Evolutionary conservation across 306 rosid genomes (phyloP), one percentile per base, ranked within the genome.

Genomic region (Dryas drummondii): DNA sequence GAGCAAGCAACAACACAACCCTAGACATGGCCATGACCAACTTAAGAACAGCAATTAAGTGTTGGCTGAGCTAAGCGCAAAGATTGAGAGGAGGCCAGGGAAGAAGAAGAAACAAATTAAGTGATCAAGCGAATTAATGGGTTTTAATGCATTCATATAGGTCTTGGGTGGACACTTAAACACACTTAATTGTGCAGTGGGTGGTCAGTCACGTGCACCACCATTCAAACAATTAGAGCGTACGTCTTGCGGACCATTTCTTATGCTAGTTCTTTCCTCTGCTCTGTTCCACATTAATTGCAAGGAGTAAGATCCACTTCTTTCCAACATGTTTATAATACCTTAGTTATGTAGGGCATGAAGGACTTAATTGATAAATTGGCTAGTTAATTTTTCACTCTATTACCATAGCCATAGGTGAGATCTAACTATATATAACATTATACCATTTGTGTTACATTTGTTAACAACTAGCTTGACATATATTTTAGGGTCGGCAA

Each of bases 1-100:
- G 65, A 17, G 88, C 79, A 9, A 86, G 45, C 71, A 89, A 80
- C 55, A 85, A 9, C 27, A 76, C 4, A 6, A 51, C 58, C 52
- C 66, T 56, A 49, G 75, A 76, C 59, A 81, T 66, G 62, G 52
- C 58, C 17, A 5, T 45, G 10, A 54, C 46, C 5, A 22, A 17
- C 0, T 27, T 32, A 32, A 32, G 37, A 53, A 40, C 50, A 51
- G 19, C 9, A 6, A 70, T 17, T 17, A 52, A 52, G 37, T 32
- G 37, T 57, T 57, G 4, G 37, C 15, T 57, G 41, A 9, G 8
- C 1, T 16, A 51, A 51, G n/a, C 4, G 6, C 55, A 51, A 51
- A 11, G 6, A 51, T 22, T 1, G 37, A 32, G 56, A 52, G 42
- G 14, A 48, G 72, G n/a, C n/a, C n/a, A n/a, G 17, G 42, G 22